phyloP scores from a whole-genome alignment of 2,329 filamentous ascomycete species.

The Beauveria sp. region DNA sequence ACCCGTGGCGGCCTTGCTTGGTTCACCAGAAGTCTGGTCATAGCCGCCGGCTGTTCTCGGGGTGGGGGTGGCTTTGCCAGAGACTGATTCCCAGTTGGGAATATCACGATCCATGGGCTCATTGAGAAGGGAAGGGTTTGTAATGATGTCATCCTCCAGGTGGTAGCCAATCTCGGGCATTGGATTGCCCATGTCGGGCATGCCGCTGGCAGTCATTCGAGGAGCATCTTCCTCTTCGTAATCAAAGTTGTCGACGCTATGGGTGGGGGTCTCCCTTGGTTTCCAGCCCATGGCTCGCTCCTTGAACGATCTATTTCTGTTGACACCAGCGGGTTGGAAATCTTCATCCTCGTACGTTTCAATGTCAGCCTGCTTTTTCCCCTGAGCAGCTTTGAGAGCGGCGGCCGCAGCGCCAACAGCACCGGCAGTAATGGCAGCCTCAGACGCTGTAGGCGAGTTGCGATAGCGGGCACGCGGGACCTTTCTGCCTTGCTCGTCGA shows the following conservation, averaged over 20 bases:
- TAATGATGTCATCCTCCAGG: constrained; percentile 60
- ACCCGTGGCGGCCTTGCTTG: constrained; percentile 32
- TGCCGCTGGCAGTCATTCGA: constrained; percentile 59
- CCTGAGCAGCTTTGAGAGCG: constrained; percentile 42
- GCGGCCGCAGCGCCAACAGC: constrained; percentile 47
- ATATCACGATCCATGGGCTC: constrained; percentile 51
- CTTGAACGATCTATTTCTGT: constrained; percentile 58
- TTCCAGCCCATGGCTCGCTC: constrained; percentile 51
- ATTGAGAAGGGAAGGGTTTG: constrained; percentile 78
- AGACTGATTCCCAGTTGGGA: constrained; percentile 39
- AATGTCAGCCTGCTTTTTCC: constrained; percentile 32
- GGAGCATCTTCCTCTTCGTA: constrained; percentile 37
- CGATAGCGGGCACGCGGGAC: constrained; percentile 37
- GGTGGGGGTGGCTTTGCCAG: constrained; percentile 46
- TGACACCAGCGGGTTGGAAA: constrained; percentile 44
- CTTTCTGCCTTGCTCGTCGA: constrained; percentile 52
- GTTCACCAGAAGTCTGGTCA: constrained; percentile 20
- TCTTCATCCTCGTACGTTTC: constrained; percentile 29
- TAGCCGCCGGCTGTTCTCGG: constrained; percentile 20
- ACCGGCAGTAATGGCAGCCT: constrained; percentile 49
- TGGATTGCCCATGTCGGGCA: constrained; percentile 62
- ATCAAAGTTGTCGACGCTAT: constrained; percentile 51
- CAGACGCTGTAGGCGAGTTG: constrained; percentile 48
- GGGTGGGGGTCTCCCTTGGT: constrained; percentile 49
- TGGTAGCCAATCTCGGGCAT: constrained; percentile 69